Evolutionary conservation across 192 early-diverging fungal species (phyloP), one percentile per base, ranked within the genome.

Genomic region (Piromyces finnis): DNA sequence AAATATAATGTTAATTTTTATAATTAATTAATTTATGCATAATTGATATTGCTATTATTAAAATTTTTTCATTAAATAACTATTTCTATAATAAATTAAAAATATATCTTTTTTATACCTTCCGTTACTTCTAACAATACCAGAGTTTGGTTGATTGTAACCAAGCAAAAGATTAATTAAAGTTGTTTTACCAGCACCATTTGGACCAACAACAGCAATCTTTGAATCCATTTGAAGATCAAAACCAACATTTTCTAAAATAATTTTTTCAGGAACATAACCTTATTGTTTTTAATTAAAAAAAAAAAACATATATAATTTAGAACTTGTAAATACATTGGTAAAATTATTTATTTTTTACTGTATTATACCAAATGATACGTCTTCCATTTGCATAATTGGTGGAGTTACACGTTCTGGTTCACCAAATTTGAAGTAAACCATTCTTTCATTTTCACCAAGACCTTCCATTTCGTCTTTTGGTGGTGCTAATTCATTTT

Each of bases 171-270:
- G 51, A 68, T 68, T 68, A 68, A 68, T 68, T 68, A 68, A n/a
- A n/a, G 51, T 68, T n/a, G 51, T 68, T n/a, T 28, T 28, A 85
- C 96, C 96, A 18, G 97, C 95, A 59, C 98, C 98, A 88, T 99
- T 99, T 78, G 98, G 96, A 79, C 98, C 98, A 28, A 99, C 97
- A 80, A 99, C 91, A n/a, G 96, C 98, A 84, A 98, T 93, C 32
- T 97, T 95, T 29, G 94, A 93, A 83, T 98, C 96, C 94, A 98
- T 94, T 82, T 95, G 95, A 88, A 99, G 90, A 80, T 98, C 96
- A 77, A 99, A 90, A 78, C 94, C 93, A 82, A 98, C 92, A 78
- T 91, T 84, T 29, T 88, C 87, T 81, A 99, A 85, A 82, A 98
- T 97, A n/a, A 87, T 90, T 78, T 92, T 88, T 79, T 91, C 91